Evolutionary conservation across 768 basidiomycete genomes (phyloP).

Genomic region (Xanthoconium purpureum): DNA sequence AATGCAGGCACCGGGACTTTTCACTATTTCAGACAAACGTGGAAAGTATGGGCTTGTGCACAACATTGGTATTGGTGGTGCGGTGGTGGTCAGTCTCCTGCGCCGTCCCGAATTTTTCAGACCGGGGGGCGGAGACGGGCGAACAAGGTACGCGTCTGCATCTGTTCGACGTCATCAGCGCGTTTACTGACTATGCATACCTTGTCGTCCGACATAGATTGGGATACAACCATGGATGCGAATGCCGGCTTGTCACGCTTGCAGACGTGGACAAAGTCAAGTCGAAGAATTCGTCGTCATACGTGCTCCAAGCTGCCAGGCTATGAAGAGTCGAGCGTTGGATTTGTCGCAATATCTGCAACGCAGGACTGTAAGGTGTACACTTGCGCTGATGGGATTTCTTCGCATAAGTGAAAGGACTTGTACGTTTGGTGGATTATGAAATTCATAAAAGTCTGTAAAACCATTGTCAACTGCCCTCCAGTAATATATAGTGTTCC

Average conservation of each 20-base stretch:
- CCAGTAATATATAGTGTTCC: too few relatives aligned
- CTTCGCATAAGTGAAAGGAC: too few relatives aligned
- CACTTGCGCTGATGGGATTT: background rate
- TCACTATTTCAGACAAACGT: conserved; percentile 56
- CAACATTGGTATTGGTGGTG: conserved; percentile 80
- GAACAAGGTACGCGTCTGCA: conserved; percentile 47
- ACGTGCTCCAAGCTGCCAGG: conserved; percentile 39
- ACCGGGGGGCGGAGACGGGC: conserved; percentile 63
- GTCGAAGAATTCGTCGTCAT: conserved; percentile 55
- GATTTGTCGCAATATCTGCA: background rate
- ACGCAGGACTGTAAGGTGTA: too few relatives aligned
- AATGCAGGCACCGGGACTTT: conserved; percentile 76
- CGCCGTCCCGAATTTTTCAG: conserved; percentile 76
- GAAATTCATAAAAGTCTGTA: too few relatives aligned
- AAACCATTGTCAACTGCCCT: too few relatives aligned
- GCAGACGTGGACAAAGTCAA: conserved; percentile 75
- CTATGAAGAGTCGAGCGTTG: conserved; percentile 29
- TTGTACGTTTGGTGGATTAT: too few relatives aligned
- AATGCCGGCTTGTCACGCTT: conserved; percentile 58
- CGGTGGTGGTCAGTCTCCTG: conserved; percentile 72
- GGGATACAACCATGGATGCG: conserved; percentile 78
- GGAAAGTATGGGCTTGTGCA: conserved; percentile 82
- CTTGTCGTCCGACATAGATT: conserved; percentile 41
- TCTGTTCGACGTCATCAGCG: background rate
- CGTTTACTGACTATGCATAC: background rate